These are phyloP conservation scores for Pleurotus eryngii DNA, from an alignment of 768 basidiomycete species.

Conservation along the genomic window DNA sequence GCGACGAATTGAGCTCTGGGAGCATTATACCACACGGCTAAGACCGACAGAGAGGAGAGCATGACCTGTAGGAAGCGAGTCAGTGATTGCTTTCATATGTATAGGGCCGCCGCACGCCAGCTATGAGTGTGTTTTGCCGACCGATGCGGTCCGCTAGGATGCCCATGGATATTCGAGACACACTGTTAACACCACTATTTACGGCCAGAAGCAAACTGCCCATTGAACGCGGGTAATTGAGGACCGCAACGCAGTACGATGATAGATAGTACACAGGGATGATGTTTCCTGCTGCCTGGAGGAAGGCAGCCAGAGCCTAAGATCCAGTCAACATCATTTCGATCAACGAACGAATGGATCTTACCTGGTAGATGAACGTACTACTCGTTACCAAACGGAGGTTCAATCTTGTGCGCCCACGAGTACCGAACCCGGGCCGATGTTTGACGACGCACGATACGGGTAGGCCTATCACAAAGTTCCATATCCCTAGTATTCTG, in stretches of 20 bases:
- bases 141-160: constrained; percentile 38
- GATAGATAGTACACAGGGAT: constrained; percentile 42
- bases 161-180: constrained; percentile 37
- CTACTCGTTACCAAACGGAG: constrained; percentile 35
- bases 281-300: constrained; percentile 43
- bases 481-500: constrained; percentile 39
- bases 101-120: constrained; percentile 20
- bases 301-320: constrained; percentile 35
- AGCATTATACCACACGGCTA: constrained; percentile 41
- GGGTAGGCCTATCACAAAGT: constrained; percentile 33
- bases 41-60: constrained; percentile 34
- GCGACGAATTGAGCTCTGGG: constrained; percentile 32
- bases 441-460: constrained; percentile 31
- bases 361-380: constrained; percentile 39
- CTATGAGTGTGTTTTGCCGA: constrained; percentile 41
- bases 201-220: constrained; percentile 38
- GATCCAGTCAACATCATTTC: no score
- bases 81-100: not conserved
- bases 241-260: constrained; percentile 36
- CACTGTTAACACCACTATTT: constrained; percentile 40
- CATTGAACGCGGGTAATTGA: constrained; percentile 31
- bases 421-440: constrained; percentile 17
- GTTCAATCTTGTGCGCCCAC: constrained; percentile 27
- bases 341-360: not conserved
- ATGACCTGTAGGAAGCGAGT: constrained; percentile 25